phyloP scores from a whole-genome alignment of 2,329 filamentous ascomycete genomes.

The Cladosporium sp. region DNA sequence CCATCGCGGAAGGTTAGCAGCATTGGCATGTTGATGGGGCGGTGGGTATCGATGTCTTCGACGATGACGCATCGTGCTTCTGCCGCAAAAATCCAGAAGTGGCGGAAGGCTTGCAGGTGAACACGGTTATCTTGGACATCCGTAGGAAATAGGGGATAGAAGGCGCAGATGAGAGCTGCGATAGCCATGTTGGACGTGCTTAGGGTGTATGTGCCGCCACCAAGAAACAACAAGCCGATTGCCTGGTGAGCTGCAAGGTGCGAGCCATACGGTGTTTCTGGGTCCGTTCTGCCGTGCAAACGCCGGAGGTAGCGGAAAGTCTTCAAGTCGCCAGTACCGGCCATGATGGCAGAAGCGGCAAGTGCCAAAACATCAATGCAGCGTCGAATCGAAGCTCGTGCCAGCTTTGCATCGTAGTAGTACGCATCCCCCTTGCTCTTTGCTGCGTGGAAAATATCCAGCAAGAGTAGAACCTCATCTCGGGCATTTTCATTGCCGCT shows the following conservation, averaged over 20 bases:
- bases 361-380: constrained; percentile 87
- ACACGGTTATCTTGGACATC: constrained; percentile 90
- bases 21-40: constrained; percentile 60
- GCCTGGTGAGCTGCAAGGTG: constrained; percentile 92
- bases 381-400: constrained; percentile 78
- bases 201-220: constrained; percentile 88
- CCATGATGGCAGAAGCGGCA: constrained; percentile 85
- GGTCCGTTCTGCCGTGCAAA: constrained; percentile 80
- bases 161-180: constrained; percentile 79
- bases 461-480: constrained; percentile 76
- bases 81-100: constrained; percentile 93
- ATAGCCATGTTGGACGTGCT: constrained; percentile 83
- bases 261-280: constrained; percentile 84
- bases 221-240: constrained; percentile 84
- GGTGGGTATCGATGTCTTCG: constrained; percentile 78
- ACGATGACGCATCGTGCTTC: constrained; percentile 85
- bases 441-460: constrained; percentile 52
- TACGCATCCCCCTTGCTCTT: constrained; percentile 23
- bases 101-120: constrained; percentile 91
- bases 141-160: constrained; percentile 89
- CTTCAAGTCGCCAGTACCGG: constrained; percentile 83
- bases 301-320: constrained; percentile 82
- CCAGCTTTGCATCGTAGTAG: constrained; percentile 77
- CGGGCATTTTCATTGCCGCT: constrained; percentile 61
- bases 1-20: constrained; percentile 26